Evolutionary conservation across 768 basidiomycete species (phyloP).

Genomic region (Suillus bovinus): DNA sequence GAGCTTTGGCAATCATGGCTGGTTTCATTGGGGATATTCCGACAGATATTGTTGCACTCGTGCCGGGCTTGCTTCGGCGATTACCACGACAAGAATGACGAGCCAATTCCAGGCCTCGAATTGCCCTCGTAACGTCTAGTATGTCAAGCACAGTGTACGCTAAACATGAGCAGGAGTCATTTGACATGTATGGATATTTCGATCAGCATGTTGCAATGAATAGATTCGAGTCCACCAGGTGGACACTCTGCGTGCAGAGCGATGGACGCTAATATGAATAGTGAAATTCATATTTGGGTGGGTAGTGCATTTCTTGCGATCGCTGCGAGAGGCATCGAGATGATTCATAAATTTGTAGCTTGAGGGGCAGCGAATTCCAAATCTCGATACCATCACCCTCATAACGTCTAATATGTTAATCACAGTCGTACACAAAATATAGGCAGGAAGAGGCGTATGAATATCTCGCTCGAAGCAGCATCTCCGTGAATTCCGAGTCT

Average conservation of each 20-base stretch:
- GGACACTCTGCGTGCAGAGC: too few relatives aligned
- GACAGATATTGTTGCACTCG: conserved; percentile 73
- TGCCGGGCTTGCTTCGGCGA: conserved; percentile 61
- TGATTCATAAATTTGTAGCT: too few relatives aligned
- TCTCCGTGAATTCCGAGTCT: conserved; percentile 83
- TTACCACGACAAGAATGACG: neutral
- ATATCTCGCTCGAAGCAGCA: conserved; percentile 96
- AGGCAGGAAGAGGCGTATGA: conserved; percentile 93
- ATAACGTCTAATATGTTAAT: conserved; percentile 87
- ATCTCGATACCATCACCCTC: conserved; percentile 46
- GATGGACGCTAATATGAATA: too few relatives aligned
- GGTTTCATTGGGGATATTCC: conserved; percentile 62
- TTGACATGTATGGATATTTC: too few relatives aligned
- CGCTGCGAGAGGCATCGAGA: too few relatives aligned
- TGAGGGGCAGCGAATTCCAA: conserved; percentile 22
- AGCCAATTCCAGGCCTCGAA: conserved; percentile 52
- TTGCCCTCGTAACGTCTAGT: too few relatives aligned
- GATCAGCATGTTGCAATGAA: too few relatives aligned
- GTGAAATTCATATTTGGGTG: too few relatives aligned
- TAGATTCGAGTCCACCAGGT: too few relatives aligned
- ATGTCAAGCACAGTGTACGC: too few relatives aligned
- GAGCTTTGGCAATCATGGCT: conserved; percentile 25
- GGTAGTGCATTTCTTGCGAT: too few relatives aligned
- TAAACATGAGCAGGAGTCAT: too few relatives aligned
- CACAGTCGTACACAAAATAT: conserved; percentile 93